Percentiles rank a stretch among this genome's conserved stretches.
These are phyloP conservation scores for Wickerhamiella sorbophila DNA, from an alignment of 805 yeast species.

Conservation along the genomic window DNA sequence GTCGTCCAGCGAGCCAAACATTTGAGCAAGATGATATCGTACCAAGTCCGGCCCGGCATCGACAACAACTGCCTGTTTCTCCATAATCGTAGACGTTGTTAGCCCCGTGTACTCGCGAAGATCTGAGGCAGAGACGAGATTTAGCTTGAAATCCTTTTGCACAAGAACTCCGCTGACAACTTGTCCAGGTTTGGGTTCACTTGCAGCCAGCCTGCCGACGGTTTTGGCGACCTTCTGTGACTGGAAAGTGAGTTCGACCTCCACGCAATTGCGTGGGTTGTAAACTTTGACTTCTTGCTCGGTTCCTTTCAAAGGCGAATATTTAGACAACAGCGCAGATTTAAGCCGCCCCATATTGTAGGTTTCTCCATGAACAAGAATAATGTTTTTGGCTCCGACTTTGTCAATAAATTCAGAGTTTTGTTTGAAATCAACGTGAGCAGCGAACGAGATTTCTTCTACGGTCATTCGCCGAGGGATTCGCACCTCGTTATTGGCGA, in stretches of 20 bases:
- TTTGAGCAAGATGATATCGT: slow-evolving; percentile 81
- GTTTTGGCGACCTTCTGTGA: slow-evolving; percentile 77
- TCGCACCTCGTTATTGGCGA: slow-evolving; percentile 61
- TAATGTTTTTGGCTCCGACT: slow-evolving; percentile 71
- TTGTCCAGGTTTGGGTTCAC: slow-evolving; percentile 31
- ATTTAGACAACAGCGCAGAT: slow-evolving; percentile 80
- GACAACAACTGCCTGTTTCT: slow-evolving; percentile 63
- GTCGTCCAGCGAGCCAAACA: slow-evolving; percentile 78
- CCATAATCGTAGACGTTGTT: slow-evolving; percentile 71
- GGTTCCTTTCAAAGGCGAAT: slow-evolving; percentile 65
- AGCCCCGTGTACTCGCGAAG: slow-evolving; percentile 78
- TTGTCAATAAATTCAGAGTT: slow-evolving; percentile 81
- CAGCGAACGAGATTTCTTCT: slow-evolving; percentile 97
- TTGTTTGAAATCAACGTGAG: slow-evolving; percentile 94
- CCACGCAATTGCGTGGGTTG: slow-evolving; percentile 85
- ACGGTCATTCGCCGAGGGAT: slow-evolving; percentile 78
- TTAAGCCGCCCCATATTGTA: slow-evolving; percentile 98
- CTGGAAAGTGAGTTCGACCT: slow-evolving; percentile 57
- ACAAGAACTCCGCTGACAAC: slow-evolving; percentile 72
- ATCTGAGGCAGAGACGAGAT: slow-evolving; percentile 70
- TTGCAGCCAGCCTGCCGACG: slow-evolving; percentile 42
- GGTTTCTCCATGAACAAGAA: slow-evolving; percentile 92
- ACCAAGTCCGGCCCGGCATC: slow-evolving; percentile 70
- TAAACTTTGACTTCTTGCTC: slow-evolving; percentile 81
- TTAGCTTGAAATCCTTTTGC: slow-evolving; percentile 68